Evolutionary conservation across 2,329 filamentous ascomycete species (phyloP).

Genomic region (Teratosphaeria nubilosa): DNA sequence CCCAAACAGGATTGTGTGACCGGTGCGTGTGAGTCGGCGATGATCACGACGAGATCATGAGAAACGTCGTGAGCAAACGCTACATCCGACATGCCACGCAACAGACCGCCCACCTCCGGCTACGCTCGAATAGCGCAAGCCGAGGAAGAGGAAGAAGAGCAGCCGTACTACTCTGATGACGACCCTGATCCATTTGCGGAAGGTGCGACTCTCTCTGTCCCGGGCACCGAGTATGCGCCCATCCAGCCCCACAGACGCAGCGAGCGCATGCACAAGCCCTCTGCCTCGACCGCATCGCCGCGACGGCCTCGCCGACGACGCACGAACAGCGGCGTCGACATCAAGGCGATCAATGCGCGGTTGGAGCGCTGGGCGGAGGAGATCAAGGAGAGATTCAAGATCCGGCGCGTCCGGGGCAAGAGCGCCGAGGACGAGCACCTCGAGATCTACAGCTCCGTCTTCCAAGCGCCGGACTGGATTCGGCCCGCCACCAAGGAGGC

Average conservation of each 20-base stretch:
- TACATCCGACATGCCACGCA: neutral
- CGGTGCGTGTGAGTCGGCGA: neutral
- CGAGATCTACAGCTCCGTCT: constrained; percentile 96
- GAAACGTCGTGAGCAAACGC: neutral
- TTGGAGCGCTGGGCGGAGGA: constrained; percentile 96
- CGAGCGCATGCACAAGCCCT: constrained; percentile 34
- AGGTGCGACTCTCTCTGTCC: constrained; percentile 24
- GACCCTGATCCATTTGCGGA: constrained; percentile 24
- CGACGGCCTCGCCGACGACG: constrained; percentile 45
- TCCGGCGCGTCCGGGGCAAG: constrained; percentile 62
- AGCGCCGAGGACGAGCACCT: constrained; percentile 71
- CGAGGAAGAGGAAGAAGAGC: constrained; percentile 35
- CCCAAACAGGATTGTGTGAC: too few species aligned
- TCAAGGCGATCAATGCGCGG: constrained; percentile 95
- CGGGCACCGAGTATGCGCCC: constrained; percentile 32
- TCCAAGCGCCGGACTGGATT: constrained; percentile 82
- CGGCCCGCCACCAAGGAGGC: constrained; percentile 67
- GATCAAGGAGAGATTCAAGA: constrained; percentile 94
- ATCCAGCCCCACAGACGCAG: constrained; percentile 35
- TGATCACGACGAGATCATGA: neutral
- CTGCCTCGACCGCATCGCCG: constrained; percentile 22
- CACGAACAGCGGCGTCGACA: constrained; percentile 76
- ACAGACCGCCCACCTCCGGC: constrained; percentile 37
- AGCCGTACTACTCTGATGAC: constrained; percentile 30
- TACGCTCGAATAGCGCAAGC: constrained; percentile 44